Evolutionary conservation across 768 basidiomycete species (phyloP).

Genomic region (Lactifluus hygrophoroides): DNA sequence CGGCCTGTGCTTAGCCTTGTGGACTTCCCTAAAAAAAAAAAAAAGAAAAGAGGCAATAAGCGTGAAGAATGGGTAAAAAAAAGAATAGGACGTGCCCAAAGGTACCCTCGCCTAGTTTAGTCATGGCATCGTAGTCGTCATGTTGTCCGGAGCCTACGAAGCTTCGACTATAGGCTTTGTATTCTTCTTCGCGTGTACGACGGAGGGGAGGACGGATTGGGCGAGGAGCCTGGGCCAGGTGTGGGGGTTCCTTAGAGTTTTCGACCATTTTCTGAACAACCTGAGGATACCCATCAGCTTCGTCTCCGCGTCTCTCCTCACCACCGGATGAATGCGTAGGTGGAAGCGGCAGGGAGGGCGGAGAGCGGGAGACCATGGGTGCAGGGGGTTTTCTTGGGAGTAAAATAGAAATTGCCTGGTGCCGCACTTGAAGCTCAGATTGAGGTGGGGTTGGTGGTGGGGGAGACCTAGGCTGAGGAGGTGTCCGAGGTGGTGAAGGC

Average conservation of each 20-base stretch:
- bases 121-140: slow-evolving; percentile 68
- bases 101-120: slow-evolving; percentile 93
- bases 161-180: slow-evolving; percentile 53
- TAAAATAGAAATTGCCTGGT: slow-evolving; percentile 28
- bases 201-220: slow-evolving; percentile 36
- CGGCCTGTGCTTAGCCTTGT: slow-evolving; percentile 66
- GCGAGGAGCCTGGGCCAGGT: slow-evolving; percentile 20
- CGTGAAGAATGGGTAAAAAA: background rate
- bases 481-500: slow-evolving; percentile 18
- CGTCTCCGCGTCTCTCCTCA: background rate
- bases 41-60: too few relatives aligned
- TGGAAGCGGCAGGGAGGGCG: slow-evolving; percentile 1
- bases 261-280: background rate
- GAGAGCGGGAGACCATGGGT: background rate
- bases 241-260: background rate
- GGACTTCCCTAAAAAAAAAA: slow-evolving; percentile 67
- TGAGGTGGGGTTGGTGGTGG: slow-evolving; percentile 23
- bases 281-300: background rate
- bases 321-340: background rate
- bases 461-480: slow-evolving; percentile 19
- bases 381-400: slow-evolving; percentile 5
- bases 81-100: slow-evolving; percentile 54
- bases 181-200: slow-evolving; percentile 56
- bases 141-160: slow-evolving; percentile 68
- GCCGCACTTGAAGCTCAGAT: slow-evolving; percentile 22